A percentile compares a stretch with the other conserved stretches of the same genome.
phyloP scores from a whole-genome alignment of 2,329 filamentous ascomycete genomes.

The Sporothrix mexicana region DNA sequence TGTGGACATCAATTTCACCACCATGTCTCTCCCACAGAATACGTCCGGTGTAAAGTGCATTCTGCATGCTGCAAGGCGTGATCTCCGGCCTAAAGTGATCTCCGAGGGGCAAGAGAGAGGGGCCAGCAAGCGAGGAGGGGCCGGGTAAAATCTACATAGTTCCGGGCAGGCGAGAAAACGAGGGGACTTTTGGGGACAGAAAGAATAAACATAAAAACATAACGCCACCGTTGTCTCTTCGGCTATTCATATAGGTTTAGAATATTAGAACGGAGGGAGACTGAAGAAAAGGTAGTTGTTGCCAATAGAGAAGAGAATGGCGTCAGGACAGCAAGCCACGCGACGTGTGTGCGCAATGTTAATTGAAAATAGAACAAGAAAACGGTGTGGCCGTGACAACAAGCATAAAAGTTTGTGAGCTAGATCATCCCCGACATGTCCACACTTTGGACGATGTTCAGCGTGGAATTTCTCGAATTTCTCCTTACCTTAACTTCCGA shows the following conservation, averaged over 20 bases:
- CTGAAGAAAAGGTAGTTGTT: background rate
- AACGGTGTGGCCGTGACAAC: no score
- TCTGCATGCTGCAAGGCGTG: no score
- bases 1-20: background rate
- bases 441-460: no score
- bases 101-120: background rate
- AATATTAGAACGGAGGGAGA: no score
- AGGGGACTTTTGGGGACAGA: background rate
- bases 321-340: background rate
- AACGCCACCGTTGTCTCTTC: background rate
- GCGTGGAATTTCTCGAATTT: no score
- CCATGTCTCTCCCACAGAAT: background rate
- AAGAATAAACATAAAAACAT: background rate
- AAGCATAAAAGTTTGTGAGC: no score
- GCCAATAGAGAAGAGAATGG: background rate
- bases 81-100: constrained; percentile 19
- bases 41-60: constrained; percentile 20
- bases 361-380: background rate
- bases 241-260: background rate
- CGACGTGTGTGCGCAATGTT: background rate
- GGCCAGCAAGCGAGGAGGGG: background rate
- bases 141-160: constrained; percentile 16
- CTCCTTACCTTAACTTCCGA: no score
- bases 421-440: no score
- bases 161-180: background rate